A percentile compares a stretch with the other conserved stretches of the same genome.
These are phyloP conservation scores for Bromus sterilis DNA, from an alignment of 176 grass and related monocot species.

Conservation along the genomic window DNA sequence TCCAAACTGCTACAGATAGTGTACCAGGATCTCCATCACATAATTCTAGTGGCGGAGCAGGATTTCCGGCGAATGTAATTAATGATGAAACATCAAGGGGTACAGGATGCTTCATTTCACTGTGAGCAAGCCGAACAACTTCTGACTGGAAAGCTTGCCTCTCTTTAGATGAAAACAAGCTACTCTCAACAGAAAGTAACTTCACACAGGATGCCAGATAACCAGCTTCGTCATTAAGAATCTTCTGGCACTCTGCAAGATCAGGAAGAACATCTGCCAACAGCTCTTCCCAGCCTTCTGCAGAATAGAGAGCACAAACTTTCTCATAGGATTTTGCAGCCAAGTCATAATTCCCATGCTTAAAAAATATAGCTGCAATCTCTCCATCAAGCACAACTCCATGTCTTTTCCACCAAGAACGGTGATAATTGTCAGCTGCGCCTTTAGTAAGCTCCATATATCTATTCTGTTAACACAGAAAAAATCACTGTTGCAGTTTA, in stretches of 20 bases:
- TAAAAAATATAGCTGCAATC: conserved; percentile 86
- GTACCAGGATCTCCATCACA: conserved; percentile 95
- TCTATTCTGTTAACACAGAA: conserved; percentile 55
- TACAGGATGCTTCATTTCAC: conserved; percentile 87
- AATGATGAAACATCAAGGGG: conserved; percentile 95
- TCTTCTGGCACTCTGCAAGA: conserved; percentile 95
- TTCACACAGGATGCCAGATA: conserved; percentile 90
- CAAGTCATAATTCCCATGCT: conserved; percentile 74
- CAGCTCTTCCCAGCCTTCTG: conserved; percentile 93
- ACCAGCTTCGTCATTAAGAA: conserved; percentile 87
- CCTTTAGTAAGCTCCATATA: conserved; percentile 99
- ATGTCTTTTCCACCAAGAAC: conserved; percentile 99
- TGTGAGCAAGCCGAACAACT: conserved; percentile 88
- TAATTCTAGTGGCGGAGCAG: conserved; percentile 72
- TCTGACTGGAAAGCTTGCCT: conserved; percentile 88
- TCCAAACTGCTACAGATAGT: conserved; percentile 82
- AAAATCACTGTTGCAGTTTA: background rate
- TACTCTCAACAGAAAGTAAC: conserved; percentile 74
- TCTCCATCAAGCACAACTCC: conserved; percentile 99
- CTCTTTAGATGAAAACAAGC: conserved; percentile 79
- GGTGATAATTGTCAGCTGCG: conserved; percentile 93
- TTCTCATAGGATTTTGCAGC: conserved; percentile 99
- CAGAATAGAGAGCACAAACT: conserved; percentile 90
- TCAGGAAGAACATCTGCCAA: conserved; percentile 89
- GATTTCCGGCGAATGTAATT: conserved; percentile 88